These are phyloP conservation scores for Phallus indusiatus DNA, from an alignment of 768 basidiomycete genomes.

Conservation along the genomic window DNA sequence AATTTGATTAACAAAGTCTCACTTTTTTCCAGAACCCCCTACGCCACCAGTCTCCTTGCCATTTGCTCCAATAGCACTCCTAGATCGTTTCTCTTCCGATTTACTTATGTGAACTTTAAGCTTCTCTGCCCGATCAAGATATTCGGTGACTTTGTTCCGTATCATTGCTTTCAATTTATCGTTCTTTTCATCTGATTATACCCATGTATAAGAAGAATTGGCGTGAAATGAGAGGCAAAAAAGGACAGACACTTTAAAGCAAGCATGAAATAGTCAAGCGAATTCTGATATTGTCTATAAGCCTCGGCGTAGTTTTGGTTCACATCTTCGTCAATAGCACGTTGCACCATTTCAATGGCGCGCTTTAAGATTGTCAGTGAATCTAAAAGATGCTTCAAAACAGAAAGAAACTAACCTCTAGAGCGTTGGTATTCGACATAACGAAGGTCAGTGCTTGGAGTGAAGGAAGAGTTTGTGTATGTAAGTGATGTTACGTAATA, in stretches of 20 bases:
- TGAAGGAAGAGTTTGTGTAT: neutral
- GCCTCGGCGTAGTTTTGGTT: conserved; percentile 92
- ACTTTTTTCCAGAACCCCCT: conserved; percentile 29
- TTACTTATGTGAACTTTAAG: conserved; percentile 73
- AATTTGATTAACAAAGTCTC: conserved; percentile 15
- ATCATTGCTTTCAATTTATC: conserved; percentile 84
- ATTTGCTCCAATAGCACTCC: conserved; percentile 40
- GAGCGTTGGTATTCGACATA: conserved; percentile 8
- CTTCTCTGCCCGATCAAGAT: conserved; percentile 84
- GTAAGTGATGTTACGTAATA: neutral
- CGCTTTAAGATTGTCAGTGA: conserved; percentile 29
- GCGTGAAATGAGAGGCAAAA: neutral
- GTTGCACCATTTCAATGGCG: conserved; percentile 87
- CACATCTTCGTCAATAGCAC: conserved; percentile 86
- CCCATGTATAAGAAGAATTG: neutral
- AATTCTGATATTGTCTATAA: conserved; percentile 90
- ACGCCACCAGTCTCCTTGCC: conserved; percentile 32
- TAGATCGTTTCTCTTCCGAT: conserved; percentile 55
- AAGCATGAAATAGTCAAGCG: conserved; percentile 97
- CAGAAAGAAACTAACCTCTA: neutral
- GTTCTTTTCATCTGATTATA: conserved; percentile 75
- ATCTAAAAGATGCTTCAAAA: neutral
- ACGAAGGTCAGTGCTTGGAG: neutral
- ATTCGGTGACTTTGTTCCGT: conserved; percentile 81
- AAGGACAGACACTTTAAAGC: conserved; percentile 73